These are phyloP conservation scores for Musa beccarii DNA, from an alignment of 176 grass and related monocot species.

Conservation along the genomic window DNA sequence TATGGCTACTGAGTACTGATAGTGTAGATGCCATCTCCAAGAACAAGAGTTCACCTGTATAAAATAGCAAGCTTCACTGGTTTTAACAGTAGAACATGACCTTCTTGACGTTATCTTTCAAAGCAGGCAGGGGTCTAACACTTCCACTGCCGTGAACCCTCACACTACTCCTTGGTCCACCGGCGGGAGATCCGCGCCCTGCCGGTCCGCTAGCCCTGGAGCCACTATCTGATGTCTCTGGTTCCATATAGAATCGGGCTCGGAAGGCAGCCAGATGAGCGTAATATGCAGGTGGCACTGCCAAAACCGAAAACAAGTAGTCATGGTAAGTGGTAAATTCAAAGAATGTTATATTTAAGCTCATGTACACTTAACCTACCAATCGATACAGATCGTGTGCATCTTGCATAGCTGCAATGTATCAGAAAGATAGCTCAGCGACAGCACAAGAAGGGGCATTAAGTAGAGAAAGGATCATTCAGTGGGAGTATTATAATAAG, in stretches of 20 bases:
- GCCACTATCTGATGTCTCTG: background rate
- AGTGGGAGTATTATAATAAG: background rate
- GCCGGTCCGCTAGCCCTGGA: background rate
- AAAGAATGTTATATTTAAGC: too few species aligned
- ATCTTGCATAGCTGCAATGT: background rate
- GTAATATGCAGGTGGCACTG: slow-evolving; percentile 8
- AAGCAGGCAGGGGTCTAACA: background rate
- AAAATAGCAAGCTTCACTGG: background rate
- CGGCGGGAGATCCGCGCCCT: background rate
- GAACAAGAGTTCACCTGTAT: background rate
- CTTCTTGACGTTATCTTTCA: background rate
- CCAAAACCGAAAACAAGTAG: too few species aligned
- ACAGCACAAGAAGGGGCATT: background rate
- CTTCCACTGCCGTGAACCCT: background rate
- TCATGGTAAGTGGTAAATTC: too few species aligned
- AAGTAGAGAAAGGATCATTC: background rate
- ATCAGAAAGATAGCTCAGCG: background rate
- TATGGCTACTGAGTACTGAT: too few species aligned
- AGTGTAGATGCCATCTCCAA: too few species aligned
- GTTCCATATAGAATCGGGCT: background rate
- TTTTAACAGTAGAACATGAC: slow-evolving; percentile 11
- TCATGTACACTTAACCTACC: background rate
- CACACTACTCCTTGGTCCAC: background rate
- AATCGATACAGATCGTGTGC: background rate
- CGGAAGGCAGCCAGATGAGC: slow-evolving; percentile 4